These are phyloP conservation scores for Asterella californica DNA, from an alignment of 225 moss, liverwort and hornwort species.

Conservation along the genomic window DNA sequence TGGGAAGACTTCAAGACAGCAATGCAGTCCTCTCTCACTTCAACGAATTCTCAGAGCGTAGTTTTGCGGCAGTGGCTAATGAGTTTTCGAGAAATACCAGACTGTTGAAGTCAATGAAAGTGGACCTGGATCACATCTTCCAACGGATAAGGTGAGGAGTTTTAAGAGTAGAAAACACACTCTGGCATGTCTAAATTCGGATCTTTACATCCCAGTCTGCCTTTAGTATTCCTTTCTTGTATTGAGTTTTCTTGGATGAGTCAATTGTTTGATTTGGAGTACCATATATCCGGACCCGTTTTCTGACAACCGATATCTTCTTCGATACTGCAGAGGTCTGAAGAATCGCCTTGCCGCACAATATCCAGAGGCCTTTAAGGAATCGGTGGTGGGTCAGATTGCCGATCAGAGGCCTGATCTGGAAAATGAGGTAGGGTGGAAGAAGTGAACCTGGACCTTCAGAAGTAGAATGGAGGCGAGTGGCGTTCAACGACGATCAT, in stretches of 20 bases:
- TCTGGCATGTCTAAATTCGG: not conserved
- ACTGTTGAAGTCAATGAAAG: conserved; percentile 72
- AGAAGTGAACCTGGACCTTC: conserved; percentile 16
- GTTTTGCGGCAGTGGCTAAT: conserved; percentile 75
- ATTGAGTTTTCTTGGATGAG: too few species aligned
- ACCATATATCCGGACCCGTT: not conserved
- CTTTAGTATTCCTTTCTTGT: not conserved
- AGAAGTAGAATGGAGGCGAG: not conserved
- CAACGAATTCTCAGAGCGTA: conserved; percentile 94
- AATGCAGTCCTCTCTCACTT: conserved; percentile 97
- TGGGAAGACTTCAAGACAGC: conserved; percentile 96
- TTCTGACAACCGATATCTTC: not conserved
- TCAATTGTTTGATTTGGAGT: not conserved
- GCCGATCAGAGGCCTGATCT: conserved; percentile 71
- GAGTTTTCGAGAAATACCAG: conserved; percentile 87
- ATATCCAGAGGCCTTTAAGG: conserved; percentile 74
- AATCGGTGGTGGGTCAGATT: conserved; percentile 39
- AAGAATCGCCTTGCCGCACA: conserved; percentile 66
- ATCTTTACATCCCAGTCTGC: not conserved
- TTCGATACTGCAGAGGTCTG: conserved; percentile 47
- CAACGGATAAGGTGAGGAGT: conserved; percentile 61
- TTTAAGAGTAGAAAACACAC: not conserved
- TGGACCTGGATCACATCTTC: conserved; percentile 80
- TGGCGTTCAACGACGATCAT: not conserved
- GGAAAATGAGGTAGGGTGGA: conserved; percentile 44